phyloP scores from a whole-genome alignment of 106 monocot genomes.

The Narthecium ossifragum region DNA sequence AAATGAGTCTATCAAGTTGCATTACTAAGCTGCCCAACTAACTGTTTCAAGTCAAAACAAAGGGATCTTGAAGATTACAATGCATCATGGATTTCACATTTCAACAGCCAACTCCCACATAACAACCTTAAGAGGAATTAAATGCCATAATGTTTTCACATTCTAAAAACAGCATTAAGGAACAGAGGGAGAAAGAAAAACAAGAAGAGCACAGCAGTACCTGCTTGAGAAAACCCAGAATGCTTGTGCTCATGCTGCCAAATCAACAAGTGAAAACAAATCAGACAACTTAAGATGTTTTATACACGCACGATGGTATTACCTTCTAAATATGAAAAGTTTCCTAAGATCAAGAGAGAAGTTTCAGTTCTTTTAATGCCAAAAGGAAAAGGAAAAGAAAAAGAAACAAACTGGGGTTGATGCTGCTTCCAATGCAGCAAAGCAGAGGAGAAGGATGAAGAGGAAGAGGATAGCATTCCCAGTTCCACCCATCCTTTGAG shows the following conservation, averaged over 20 bases:
- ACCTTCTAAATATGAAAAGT: neutral
- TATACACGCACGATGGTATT: neutral
- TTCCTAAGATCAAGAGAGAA: neutral
- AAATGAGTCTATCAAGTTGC: too few relatives aligned
- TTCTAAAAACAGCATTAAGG: too few relatives aligned
- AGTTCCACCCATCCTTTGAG: constrained; percentile 28
- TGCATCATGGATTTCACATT: too few relatives aligned
- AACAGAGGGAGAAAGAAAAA: neutral
- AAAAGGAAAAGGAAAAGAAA: neutral
- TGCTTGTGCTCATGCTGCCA: constrained; percentile 49
- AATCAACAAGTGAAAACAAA: neutral
- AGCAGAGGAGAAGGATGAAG: constrained; percentile 24
- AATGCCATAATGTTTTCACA: too few relatives aligned
- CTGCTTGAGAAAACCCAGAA: constrained; percentile 53
- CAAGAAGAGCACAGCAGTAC: constrained; percentile 11
- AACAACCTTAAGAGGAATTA: too few relatives aligned
- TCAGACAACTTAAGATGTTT: neutral
- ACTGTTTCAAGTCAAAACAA: too few relatives aligned
- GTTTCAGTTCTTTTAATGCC: neutral
- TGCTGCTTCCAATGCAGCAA: constrained; percentile 13
- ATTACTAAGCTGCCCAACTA: too few relatives aligned
- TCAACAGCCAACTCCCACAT: too few relatives aligned
- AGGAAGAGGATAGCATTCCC: constrained; percentile 15
- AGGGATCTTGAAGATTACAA: too few relatives aligned
- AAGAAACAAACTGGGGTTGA: neutral